Percentiles rank a stretch among this genome's conserved stretches.
Conservation (phyloP, 2,329 filamentous ascomycete genomes). For the Fusarium oligoseptatum region DNA sequence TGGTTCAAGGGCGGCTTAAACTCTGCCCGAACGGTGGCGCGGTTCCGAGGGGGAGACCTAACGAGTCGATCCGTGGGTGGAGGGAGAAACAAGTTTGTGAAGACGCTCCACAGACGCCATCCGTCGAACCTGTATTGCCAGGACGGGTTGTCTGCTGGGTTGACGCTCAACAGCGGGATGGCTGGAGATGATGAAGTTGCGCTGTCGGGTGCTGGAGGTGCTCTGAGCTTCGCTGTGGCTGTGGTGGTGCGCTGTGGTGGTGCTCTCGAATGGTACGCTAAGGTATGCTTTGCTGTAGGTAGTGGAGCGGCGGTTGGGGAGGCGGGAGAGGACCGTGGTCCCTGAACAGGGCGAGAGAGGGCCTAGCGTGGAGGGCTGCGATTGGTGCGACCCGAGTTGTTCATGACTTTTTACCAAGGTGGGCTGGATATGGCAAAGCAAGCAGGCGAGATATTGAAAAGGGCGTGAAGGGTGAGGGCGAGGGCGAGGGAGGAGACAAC, state of each 20-base stretch:
- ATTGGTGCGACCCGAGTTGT: slow-evolving; percentile 47
- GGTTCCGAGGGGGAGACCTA: slow-evolving; percentile 28
- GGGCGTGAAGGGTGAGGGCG: slow-evolving; percentile 1
- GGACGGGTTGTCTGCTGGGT: slow-evolving; percentile 34
- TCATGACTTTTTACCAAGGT: slow-evolving; percentile 26
- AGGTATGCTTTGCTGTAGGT: slow-evolving; percentile 42
- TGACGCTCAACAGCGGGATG: slow-evolving; percentile 35
- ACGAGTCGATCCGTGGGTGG: slow-evolving; percentile 17
- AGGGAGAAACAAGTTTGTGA: slow-evolving; percentile 28
- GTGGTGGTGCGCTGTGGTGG: slow-evolving; percentile 35
- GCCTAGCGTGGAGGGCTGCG: slow-evolving; percentile 49
- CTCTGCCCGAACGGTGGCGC: slow-evolving; percentile 37
- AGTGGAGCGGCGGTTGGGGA: slow-evolving; percentile 42
- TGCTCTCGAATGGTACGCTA: slow-evolving; percentile 36
- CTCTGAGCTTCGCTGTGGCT: slow-evolving; percentile 44
- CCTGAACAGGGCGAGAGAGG: slow-evolving; percentile 40
- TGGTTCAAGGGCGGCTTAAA: slow-evolving; percentile 41
- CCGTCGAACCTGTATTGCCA: slow-evolving; percentile 42
- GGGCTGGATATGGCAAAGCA: slow-evolving; percentile 7
- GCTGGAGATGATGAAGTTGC: slow-evolving; percentile 46
- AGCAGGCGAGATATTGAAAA: not conserved
- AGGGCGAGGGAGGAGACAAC: not conserved
- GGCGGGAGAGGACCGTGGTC: slow-evolving; percentile 37
- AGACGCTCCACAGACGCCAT: slow-evolving; percentile 35
- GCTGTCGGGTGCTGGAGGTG: slow-evolving; percentile 34